These are phyloP conservation scores for Aspergillus thermomutatus DNA, from an alignment of 2,329 filamentous ascomycete species.

Conservation along the genomic window DNA sequence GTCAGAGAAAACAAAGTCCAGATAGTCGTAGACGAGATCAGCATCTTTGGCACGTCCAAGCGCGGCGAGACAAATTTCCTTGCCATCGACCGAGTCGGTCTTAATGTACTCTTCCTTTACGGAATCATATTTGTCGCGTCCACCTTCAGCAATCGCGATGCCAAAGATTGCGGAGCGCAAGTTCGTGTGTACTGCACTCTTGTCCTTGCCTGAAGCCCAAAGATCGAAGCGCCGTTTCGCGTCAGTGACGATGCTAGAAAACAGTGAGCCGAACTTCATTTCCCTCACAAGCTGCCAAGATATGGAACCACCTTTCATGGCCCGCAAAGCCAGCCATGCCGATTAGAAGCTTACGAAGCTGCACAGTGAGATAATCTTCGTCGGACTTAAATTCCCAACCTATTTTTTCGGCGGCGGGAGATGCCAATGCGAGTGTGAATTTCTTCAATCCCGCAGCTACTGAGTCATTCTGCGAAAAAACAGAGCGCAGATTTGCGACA, in stretches of 20 bases:
- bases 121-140: slow-evolving; percentile 64
- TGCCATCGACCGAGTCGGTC: slow-evolving; percentile 84
- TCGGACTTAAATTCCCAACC: slow-evolving; percentile 78
- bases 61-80: slow-evolving; percentile 75
- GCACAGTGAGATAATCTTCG: slow-evolving; percentile 77
- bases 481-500: slow-evolving; percentile 72
- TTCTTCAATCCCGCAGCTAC: slow-evolving; percentile 71
- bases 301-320: slow-evolving; percentile 62
- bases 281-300: neutral
- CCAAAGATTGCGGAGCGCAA: slow-evolving; percentile 78
- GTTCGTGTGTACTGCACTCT: slow-evolving; percentile 72
- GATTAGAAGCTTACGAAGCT: slow-evolving; percentile 80
- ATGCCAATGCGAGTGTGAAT: slow-evolving; percentile 74
- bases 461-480: slow-evolving; percentile 73
- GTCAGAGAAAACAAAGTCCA: slow-evolving; percentile 75
- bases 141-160: slow-evolving; percentile 71
- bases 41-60: slow-evolving; percentile 70
- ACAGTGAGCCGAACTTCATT: neutral
- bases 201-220: slow-evolving; percentile 66
- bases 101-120: slow-evolving; percentile 82
- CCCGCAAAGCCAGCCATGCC: slow-evolving; percentile 70
- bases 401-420: slow-evolving; percentile 70
- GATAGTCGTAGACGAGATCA: slow-evolving; percentile 64
- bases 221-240: slow-evolving; percentile 74
- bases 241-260: slow-evolving; percentile 62